These are phyloP conservation scores for Proliferodiscus dingleyae DNA, from an alignment of 2,329 filamentous ascomycete genomes.

Conservation along the genomic window DNA sequence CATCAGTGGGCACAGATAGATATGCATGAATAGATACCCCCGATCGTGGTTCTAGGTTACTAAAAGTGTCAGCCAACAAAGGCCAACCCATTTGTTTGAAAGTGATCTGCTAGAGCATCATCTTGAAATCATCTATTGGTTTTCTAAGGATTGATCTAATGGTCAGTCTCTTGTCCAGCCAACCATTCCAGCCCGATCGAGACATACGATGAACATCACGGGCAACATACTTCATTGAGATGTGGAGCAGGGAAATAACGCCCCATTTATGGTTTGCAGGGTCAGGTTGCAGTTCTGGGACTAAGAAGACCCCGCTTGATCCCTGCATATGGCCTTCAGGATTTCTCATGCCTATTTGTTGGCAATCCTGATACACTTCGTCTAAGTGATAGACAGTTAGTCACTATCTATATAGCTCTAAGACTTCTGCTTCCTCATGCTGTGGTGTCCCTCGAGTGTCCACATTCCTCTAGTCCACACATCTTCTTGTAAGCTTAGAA, in stretches of 20 bases:
- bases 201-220: conserved; percentile 13
- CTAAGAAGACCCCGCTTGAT: conserved; percentile 4
- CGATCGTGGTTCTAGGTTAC: conserved; percentile 8
- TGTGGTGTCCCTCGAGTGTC: no score
- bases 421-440: no score
- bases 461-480: no score
- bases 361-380: background rate
- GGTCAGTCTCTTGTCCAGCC: no score
- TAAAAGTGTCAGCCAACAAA: background rate
- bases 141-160: conserved; percentile 1
- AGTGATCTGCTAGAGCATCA: background rate
- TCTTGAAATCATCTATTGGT: background rate
- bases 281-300: conserved; percentile 5
- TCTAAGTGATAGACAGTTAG: background rate
- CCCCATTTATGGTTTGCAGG: no score
- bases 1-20: conserved; percentile 2
- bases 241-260: conserved; percentile 7
- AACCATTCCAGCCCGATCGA: conserved; percentile 7
- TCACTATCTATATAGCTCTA: no score
- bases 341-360: background rate
- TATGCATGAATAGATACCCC: no score
- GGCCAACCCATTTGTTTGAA: background rate
- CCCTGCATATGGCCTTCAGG: background rate
- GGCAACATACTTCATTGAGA: conserved; percentile 6
- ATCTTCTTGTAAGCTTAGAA: no score